Percentiles rank a stretch among this genome's conserved stretches.
Conservation (phyloP, 345 rosid species). For the Trapa bicornis region DNA sequence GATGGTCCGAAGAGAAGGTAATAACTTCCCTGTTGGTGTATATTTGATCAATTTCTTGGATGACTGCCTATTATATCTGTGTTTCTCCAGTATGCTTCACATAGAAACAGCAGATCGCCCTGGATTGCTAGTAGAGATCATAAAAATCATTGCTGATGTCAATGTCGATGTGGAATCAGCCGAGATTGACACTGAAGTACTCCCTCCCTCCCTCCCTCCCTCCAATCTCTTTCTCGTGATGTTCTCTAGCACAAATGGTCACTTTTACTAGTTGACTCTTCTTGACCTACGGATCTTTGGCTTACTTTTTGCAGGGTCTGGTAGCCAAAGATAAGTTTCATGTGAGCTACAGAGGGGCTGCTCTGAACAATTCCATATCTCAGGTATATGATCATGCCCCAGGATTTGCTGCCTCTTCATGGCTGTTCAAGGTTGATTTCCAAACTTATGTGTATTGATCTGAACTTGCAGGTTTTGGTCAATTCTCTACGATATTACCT, state of each 20-base stretch:
- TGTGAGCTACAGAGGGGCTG: constrained; percentile 89
- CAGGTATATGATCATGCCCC: constrained; percentile 30
- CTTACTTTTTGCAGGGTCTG: constrained; percentile 47
- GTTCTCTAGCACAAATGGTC: neutral
- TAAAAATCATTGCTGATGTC: constrained; percentile 64
- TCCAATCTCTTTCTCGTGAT: neutral
- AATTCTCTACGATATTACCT: constrained; percentile 84
- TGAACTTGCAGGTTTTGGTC: constrained; percentile 45
- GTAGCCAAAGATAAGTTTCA: constrained; percentile 88
- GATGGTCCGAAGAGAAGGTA: constrained; percentile 91
- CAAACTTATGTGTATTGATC: neutral
- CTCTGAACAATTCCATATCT: constrained; percentile 56
- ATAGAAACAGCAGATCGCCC: constrained; percentile 95
- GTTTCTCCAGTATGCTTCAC: constrained; percentile 52
- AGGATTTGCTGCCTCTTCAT: neutral
- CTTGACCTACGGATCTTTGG: constrained; percentile 2
- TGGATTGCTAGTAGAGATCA: constrained; percentile 81
- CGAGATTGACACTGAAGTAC: constrained; percentile 88
- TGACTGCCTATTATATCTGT: neutral
- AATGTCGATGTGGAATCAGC: constrained; percentile 86
- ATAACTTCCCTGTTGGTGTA: constrained; percentile 3
- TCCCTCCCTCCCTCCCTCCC: neutral
- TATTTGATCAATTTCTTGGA: neutral
- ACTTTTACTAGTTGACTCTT: neutral
- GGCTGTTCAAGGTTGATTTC: neutral